Percentiles rank a stretch among this genome's conserved stretches.
Conservation (phyloP, 305 asterid species). For the Salvia sclarea region DNA sequence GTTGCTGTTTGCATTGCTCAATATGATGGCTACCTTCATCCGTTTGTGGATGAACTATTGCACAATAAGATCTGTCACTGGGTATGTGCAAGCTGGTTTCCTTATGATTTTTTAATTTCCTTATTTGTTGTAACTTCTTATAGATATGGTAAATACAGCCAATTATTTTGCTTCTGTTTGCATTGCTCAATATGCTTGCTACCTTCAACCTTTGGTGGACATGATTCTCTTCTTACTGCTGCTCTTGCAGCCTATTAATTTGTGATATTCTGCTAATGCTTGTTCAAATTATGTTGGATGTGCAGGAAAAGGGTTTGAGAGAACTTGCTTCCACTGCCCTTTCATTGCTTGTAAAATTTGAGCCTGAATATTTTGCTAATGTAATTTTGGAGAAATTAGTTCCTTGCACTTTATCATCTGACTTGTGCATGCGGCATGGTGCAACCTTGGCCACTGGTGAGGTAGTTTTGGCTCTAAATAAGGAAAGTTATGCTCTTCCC, state of each 20-base stretch:
- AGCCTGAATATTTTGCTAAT: conserved; percentile 77
- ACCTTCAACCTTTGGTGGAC: conserved; percentile 73
- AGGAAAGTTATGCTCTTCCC: conserved; percentile 59
- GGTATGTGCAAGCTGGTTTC: conserved; percentile 60
- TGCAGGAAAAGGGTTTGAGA: conserved; percentile 93
- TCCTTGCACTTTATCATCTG: conserved; percentile 90
- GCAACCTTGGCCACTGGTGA: conserved; percentile 93
- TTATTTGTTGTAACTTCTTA: conserved; percentile 17
- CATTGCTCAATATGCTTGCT: conserved; percentile 85
- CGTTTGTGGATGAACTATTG: conserved; percentile 81
- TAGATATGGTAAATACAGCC: conserved; percentile 68
- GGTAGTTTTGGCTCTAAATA: conserved; percentile 76
- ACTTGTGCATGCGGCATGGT: conserved; percentile 96
- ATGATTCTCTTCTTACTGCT: conserved; percentile 33
- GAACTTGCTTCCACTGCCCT: conserved; percentile 94
- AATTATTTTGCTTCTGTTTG: conserved; percentile 95
- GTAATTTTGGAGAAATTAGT: conserved; percentile 66
- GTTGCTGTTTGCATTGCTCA: conserved; percentile 86
- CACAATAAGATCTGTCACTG: conserved; percentile 90
- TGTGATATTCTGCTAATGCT: conserved; percentile 25
- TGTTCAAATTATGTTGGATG: conserved; percentile 32
- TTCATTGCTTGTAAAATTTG: conserved; percentile 76
- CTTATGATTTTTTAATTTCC: conserved; percentile 23
- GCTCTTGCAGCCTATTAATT: conserved; percentile 23
- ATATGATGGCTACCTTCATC: conserved; percentile 80